phyloP scores from a whole-genome alignment of 2,329 filamentous ascomycete genomes.

The Hymenoscyphus albidus region DNA sequence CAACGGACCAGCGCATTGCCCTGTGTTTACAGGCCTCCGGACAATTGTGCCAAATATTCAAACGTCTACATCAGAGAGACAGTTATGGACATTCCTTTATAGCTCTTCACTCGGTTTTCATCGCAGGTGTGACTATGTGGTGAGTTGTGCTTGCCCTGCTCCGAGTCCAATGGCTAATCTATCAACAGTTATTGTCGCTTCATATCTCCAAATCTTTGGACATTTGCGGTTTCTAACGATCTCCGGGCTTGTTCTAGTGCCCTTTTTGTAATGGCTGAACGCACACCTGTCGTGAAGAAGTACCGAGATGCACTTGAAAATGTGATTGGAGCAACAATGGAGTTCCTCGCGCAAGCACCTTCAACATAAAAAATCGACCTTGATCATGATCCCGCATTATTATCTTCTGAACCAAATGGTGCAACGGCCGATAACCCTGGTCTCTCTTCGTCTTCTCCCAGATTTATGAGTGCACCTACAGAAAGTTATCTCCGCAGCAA shows the following conservation, averaged over 20 bases:
- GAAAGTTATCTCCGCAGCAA: conserved; percentile 20
- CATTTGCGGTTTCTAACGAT: conserved; percentile 28
- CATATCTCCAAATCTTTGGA: conserved; percentile 28
- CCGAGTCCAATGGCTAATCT: not conserved
- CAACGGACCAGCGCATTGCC: conserved; percentile 45
- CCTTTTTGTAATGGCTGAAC: conserved; percentile 45
- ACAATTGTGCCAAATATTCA: conserved; percentile 42
- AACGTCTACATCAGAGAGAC: conserved; percentile 40
- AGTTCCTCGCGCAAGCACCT: conserved; percentile 28
- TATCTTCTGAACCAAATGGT: conserved; percentile 4
- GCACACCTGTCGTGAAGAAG: conserved; percentile 41
- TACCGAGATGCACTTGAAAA: conserved; percentile 42
- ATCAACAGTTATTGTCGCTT: conserved; percentile 27
- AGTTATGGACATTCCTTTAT: conserved; percentile 43
- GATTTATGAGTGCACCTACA: conserved; percentile 14
- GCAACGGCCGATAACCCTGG: not conserved
- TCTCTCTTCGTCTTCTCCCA: conserved; percentile 15
- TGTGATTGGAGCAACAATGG: conserved; percentile 41
- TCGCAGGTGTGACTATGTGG: conserved; percentile 40
- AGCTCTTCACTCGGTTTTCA: conserved; percentile 42
- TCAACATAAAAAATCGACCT: not conserved
- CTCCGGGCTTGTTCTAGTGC: conserved; percentile 41
- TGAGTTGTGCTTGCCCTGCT: conserved; percentile 8
- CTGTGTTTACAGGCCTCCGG: conserved; percentile 41
- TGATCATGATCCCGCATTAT: conserved; percentile 1